Evolutionary conservation across 768 basidiomycete genomes (phyloP).

Genomic region (Melanogaster broomeanus): DNA sequence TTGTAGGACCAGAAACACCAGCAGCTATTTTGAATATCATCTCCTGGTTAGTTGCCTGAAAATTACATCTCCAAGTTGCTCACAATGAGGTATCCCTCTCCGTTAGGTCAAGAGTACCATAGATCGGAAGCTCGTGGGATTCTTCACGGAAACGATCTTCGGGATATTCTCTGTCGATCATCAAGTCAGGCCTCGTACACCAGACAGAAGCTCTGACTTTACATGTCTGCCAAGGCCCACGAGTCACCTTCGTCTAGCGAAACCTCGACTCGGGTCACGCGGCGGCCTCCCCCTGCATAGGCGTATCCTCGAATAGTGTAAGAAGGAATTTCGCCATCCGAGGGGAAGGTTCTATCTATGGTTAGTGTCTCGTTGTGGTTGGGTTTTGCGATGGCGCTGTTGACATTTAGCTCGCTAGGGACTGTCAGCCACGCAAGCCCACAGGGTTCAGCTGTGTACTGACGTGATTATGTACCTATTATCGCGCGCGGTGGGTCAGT

Average conservation of each 20-base stretch:
- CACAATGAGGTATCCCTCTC: conserved; percentile 51
- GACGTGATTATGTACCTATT: conserved; percentile 38
- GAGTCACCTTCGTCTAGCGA: conserved; percentile 52
- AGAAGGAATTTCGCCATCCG: conserved; percentile 7
- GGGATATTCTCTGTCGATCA: conserved; percentile 39
- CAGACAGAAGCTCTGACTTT: conserved; percentile 1
- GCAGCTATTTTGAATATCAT: conserved; percentile 30
- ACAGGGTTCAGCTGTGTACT: conserved; percentile 6
- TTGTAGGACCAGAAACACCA: conserved; percentile 62
- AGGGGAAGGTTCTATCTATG: conserved; percentile 7
- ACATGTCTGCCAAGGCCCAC: conserved; percentile 50
- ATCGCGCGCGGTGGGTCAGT: background rate
- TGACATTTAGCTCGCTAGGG: conserved; percentile 59
- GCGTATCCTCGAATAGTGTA: conserved; percentile 59
- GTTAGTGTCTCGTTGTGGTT: conserved; percentile 51
- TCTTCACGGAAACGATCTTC: conserved; percentile 51
- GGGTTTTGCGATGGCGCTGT: conserved; percentile 56
- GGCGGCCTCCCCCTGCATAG: conserved; percentile 60
- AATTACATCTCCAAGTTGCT: conserved; percentile 5
- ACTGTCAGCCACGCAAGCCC: conserved; percentile 19
- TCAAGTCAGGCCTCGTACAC: background rate
- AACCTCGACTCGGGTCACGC: conserved; percentile 59
- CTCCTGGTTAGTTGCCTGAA: background rate
- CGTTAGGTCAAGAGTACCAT: conserved; percentile 50
- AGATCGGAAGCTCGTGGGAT: conserved; percentile 39